phyloP scores from a whole-genome alignment of 1,284 basidiomycete species.

The Somion occarium region DNA sequence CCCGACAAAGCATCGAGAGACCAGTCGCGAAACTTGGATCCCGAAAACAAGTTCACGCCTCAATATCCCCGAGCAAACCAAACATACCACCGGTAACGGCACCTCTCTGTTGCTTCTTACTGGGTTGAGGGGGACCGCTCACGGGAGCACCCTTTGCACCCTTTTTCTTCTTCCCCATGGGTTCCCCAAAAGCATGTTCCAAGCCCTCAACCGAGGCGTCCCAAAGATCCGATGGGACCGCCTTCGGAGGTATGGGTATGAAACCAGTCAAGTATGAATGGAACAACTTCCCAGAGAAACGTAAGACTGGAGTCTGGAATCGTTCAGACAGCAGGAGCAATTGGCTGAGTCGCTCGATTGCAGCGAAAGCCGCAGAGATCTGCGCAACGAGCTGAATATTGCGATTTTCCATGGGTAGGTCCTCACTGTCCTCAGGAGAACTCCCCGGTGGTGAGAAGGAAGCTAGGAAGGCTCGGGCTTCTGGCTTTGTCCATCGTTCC shows the following conservation, averaged over 20 bases:
- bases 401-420: conserved; percentile 42
- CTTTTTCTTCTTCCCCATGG: conserved; percentile 33
- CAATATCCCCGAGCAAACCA: conserved; percentile 4
- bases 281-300: conserved; percentile 55
- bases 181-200: conserved; percentile 43
- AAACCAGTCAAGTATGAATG: conserved; percentile 43
- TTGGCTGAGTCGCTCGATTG: conserved; percentile 54
- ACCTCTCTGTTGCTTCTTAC: neutral
- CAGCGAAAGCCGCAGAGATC: conserved; percentile 52
- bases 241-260: conserved; percentile 17
- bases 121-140: neutral
- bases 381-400: conserved; percentile 73
- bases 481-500: conserved; percentile 66
- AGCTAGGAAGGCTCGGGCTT: conserved; percentile 61
- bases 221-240: conserved; percentile 35
- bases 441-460: conserved; percentile 32
- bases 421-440: conserved; percentile 4
- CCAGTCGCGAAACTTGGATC: too few relatives aligned
- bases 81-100: conserved; percentile 10
- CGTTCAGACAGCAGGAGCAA: conserved; percentile 48
- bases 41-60: neutral
- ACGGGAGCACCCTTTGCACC: conserved; percentile 23
- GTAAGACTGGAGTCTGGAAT: conserved; percentile 39
- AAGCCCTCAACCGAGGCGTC: conserved; percentile 44
- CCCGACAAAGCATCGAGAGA: too few relatives aligned